Conservation (phyloP, 148 eudicot genomes). For the Pouteria glomerata region DNA sequence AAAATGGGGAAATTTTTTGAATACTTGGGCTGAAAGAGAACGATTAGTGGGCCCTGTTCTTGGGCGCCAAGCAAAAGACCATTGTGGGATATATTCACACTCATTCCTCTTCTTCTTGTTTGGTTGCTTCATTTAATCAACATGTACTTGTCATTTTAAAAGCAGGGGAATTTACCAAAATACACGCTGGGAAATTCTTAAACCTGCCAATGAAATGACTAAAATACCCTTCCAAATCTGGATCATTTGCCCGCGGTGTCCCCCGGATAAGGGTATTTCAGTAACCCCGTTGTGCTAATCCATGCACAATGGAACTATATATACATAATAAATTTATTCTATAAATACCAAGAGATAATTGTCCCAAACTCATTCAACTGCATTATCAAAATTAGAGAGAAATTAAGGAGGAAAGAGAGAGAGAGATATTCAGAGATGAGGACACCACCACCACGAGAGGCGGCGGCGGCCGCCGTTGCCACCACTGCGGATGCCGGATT, state of each 20-base stretch:
- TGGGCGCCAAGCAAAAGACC: slow-evolving; percentile 17
- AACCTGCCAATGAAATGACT: background rate
- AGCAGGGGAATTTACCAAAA: background rate
- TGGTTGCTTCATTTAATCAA: slow-evolving; percentile 4
- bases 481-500: background rate
- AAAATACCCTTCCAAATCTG: background rate
- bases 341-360: slow-evolving; percentile 4
- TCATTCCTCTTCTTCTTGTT: slow-evolving; percentile 9
- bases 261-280: background rate
- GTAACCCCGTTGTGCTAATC: slow-evolving; percentile 2
- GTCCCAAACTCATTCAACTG: slow-evolving; percentile 15
- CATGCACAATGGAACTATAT: slow-evolving; percentile 14
- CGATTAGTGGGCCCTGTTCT: slow-evolving; percentile 33
- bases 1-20: background rate
- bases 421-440: background rate
- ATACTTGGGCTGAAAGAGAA: slow-evolving; percentile 14
- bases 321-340: background rate
- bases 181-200: no score
- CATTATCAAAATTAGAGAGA: background rate
- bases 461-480: background rate
- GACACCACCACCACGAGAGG: background rate
- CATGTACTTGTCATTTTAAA: background rate
- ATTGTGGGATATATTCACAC: slow-evolving; percentile 10
- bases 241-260: no score
- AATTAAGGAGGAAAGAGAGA: slow-evolving; percentile 1